Percentiles rank a stretch among this genome's conserved stretches.
Conservation (phyloP, 371 early-diverging fungal genomes). For the Vittaforma corneae region DNA sequence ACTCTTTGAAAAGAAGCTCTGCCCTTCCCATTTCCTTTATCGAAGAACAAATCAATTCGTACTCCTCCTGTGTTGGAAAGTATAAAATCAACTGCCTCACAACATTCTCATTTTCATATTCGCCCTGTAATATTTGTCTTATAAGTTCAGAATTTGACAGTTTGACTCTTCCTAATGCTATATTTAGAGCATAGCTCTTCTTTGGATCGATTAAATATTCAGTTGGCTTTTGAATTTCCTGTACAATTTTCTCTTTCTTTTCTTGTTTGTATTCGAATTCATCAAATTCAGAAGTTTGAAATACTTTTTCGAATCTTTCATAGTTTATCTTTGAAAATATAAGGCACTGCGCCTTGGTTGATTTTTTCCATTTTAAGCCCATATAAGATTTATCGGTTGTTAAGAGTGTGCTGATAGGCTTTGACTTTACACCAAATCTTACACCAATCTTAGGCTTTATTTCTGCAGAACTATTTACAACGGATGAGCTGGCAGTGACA, state of each 20-base stretch:
- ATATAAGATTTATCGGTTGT: constrained; percentile 19
- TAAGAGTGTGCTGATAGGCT: background rate
- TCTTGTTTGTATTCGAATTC: constrained; percentile 12
- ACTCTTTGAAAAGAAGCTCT: constrained; percentile 42
- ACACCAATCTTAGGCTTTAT: constrained; percentile 14
- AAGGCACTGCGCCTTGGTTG: constrained; percentile 13
- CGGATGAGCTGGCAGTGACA: background rate
- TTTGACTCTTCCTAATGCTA: constrained; percentile 47
- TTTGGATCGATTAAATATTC: constrained; percentile 25
- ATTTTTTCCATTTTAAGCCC: constrained; percentile 38
- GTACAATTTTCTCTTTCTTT: constrained; percentile 4
- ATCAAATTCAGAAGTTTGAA: constrained; percentile 29
- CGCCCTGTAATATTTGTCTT: constrained; percentile 14
- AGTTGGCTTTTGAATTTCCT: background rate
- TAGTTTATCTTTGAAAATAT: constrained; percentile 19
- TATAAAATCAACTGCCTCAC: constrained; percentile 47
- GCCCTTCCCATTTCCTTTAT: constrained; percentile 8
- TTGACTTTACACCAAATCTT: background rate
- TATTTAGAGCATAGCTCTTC: constrained; percentile 47
- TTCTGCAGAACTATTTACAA: constrained; percentile 13
- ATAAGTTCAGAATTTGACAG: constrained; percentile 23
- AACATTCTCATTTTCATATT: constrained; percentile 38
- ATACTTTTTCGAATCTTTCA: constrained; percentile 13
- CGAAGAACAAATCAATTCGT: constrained; percentile 4
- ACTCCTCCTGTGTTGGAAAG: constrained; percentile 43